These are phyloP conservation scores for Aspergillus sclerotiicarbonarius DNA, from an alignment of 495 filamentous ascomycete species.

Conservation along the genomic window DNA sequence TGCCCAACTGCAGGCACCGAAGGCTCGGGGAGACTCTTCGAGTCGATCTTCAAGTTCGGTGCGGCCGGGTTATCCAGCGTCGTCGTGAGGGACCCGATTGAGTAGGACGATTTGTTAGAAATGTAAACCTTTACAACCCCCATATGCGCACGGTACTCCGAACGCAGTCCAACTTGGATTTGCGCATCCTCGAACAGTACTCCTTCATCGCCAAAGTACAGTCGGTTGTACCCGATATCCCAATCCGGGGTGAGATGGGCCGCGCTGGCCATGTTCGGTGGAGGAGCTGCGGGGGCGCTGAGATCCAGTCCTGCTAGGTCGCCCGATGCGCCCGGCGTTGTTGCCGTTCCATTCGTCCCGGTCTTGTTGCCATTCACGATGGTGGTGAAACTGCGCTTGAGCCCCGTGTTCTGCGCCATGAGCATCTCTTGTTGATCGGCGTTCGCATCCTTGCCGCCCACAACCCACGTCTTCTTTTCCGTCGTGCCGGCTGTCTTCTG, in stretches of 20 bases:
- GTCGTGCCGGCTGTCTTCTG: conserved; percentile 87
- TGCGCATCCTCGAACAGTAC: conserved; percentile 93
- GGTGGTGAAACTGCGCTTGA: conserved; percentile 78
- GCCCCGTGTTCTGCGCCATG: conserved; percentile 74
- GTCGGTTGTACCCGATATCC: conserved; percentile 84
- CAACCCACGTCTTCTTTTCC: conserved; percentile 94
- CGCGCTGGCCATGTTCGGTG: conserved; percentile 82
- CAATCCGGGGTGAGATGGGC: conserved; percentile 92
- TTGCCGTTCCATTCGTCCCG: conserved; percentile 48
- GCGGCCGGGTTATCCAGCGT: conserved; percentile 81
- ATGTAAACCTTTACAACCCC: conserved; percentile 96
- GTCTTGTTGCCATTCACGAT: conserved; percentile 53
- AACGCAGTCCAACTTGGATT: conserved; percentile 87
- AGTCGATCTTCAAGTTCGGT: conserved; percentile 72
- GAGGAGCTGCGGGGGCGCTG: conserved; percentile 56
- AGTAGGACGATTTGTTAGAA: conserved; percentile 81
- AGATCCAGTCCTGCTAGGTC: conserved; percentile 84
- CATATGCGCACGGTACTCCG: conserved; percentile 90
- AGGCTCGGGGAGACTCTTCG: conserved; percentile 84
- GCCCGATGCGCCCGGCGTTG: conserved; percentile 38
- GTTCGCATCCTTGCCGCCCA: conserved; percentile 92
- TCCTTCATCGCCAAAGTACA: conserved; percentile 78
- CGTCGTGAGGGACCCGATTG: conserved; percentile 87
- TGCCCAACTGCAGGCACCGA: conserved; percentile 71
- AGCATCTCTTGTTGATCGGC: conserved; percentile 74